Evolutionary conservation across 140 eudicot species (phyloP).

Genomic region (Flaveria floridana): DNA sequence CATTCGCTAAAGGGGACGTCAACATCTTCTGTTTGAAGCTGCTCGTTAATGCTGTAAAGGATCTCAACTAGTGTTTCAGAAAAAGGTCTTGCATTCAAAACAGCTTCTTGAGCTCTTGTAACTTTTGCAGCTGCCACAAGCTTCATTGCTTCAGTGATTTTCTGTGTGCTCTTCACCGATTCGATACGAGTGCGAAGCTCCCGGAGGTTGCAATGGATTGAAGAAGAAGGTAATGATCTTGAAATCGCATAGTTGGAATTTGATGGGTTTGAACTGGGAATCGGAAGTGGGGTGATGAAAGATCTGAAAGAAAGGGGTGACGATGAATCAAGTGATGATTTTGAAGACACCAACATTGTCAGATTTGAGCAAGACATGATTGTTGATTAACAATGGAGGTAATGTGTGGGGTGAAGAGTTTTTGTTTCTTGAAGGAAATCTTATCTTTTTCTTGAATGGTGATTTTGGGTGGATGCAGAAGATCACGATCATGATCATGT

Average conservation of each 20-base stretch:
- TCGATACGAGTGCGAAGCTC: slow-evolving; percentile 80
- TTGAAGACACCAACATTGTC: slow-evolving; percentile 71
- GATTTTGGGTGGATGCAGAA: slow-evolving; percentile 41
- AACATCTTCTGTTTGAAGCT: slow-evolving; percentile 74
- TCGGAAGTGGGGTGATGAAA: slow-evolving; percentile 50
- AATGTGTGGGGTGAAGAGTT: slow-evolving; percentile 27
- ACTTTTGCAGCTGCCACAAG: slow-evolving; percentile 98
- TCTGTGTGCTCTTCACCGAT: slow-evolving; percentile 89
- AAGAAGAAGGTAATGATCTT: slow-evolving; percentile 43
- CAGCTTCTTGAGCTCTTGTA: slow-evolving; percentile 92
- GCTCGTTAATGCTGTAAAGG: slow-evolving; percentile 88
- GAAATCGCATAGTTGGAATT: slow-evolving; percentile 32
- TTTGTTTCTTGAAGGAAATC: slow-evolving; percentile 32
- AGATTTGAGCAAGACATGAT: slow-evolving; percentile 71
- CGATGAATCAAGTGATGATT: slow-evolving; percentile 61
- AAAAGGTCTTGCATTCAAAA: slow-evolving; percentile 79
- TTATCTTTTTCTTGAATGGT: slow-evolving; percentile 45
- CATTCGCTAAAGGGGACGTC: slow-evolving; percentile 81
- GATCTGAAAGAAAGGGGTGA: slow-evolving; percentile 61
- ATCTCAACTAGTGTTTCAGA: slow-evolving; percentile 90
- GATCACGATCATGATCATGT: slow-evolving; percentile 14
- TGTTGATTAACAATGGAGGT: slow-evolving; percentile 26
- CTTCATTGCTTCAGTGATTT: slow-evolving; percentile 98
- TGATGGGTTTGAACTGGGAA: slow-evolving; percentile 46
- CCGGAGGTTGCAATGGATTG: slow-evolving; percentile 75